Percentiles rank a stretch among this genome's conserved stretches.
These are phyloP conservation scores for Lipomyces chichibuensis DNA, from an alignment of 805 yeast species.

Conservation along the genomic window DNA sequence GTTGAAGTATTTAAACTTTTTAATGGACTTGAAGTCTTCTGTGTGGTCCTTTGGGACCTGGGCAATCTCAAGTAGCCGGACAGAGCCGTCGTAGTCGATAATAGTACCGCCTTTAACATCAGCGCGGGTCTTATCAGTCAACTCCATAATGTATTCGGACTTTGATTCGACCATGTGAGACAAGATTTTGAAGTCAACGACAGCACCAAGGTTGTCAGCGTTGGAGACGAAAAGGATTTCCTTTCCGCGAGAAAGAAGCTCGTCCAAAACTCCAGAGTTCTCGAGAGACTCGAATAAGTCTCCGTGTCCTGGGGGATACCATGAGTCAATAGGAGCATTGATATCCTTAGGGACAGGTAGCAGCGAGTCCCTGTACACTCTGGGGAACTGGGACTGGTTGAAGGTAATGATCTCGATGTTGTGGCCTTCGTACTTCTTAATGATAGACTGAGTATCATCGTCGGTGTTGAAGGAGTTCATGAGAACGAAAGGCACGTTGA, in stretches of 20 bases:
- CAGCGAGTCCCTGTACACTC: conserved; percentile 92
- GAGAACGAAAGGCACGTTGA: conserved; percentile 92
- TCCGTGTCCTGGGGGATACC: conserved; percentile 99
- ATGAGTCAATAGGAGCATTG: conserved; percentile 76
- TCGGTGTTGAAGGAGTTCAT: conserved; percentile 99
- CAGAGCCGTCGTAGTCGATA: conserved; percentile 92
- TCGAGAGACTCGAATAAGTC: conserved; percentile 90
- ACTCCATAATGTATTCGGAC: conserved; percentile 96
- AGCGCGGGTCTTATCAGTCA: conserved; percentile 98
- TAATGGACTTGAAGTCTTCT: conserved; percentile 96
- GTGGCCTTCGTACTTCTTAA: conserved; percentile 96
- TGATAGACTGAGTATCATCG: conserved; percentile 89
- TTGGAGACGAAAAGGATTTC: conserved; percentile 94
- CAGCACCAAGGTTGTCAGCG: conserved; percentile 98
- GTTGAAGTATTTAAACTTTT: conserved; percentile 97
- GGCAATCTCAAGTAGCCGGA: conserved; percentile 92
- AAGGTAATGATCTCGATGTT: conserved; percentile 92
- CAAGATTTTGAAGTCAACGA: conserved; percentile 87
- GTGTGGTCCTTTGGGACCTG: conserved; percentile 98
- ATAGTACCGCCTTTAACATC: conserved; percentile 99
- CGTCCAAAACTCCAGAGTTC: conserved; percentile 88
- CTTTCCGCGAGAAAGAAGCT: conserved; percentile 87
- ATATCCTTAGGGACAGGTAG: conserved; percentile 85
- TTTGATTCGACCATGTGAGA: conserved; percentile 90
- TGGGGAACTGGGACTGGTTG: conserved; percentile 97